Evolutionary conservation across 2,329 filamentous ascomycete species (phyloP).

Genomic region (Penicillium decumbens): DNA sequence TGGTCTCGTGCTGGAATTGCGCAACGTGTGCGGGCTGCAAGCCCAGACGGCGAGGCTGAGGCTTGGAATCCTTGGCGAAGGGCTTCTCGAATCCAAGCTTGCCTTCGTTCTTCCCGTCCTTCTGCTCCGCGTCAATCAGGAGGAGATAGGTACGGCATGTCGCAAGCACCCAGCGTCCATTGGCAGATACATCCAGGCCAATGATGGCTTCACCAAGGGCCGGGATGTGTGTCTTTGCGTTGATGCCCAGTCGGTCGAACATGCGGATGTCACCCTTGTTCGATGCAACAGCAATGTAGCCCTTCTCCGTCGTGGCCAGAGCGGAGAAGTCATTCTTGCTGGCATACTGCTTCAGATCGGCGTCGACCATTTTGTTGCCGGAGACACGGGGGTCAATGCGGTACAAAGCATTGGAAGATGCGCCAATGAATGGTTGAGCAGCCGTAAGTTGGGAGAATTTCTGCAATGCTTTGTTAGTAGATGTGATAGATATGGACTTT

Average conservation of each 20-base stretch:
- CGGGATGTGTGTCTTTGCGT: conserved; percentile 94
- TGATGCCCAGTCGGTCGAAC: conserved; percentile 93
- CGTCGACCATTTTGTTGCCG: conserved; percentile 87
- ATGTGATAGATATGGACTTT: background rate
- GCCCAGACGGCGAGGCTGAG: conserved; percentile 82
- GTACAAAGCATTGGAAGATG: conserved; percentile 88
- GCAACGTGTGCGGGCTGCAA: conserved; percentile 89
- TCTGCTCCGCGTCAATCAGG: conserved; percentile 85
- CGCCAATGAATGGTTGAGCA: conserved; percentile 90
- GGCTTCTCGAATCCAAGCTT: conserved; percentile 96
- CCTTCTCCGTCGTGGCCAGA: conserved; percentile 89
- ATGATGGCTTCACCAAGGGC: conserved; percentile 93
- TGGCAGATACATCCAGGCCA: conserved; percentile 89
- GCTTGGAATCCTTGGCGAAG: conserved; percentile 89
- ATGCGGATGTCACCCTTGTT: conserved; percentile 97
- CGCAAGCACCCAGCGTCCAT: conserved; percentile 91
- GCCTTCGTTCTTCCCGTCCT: conserved; percentile 90
- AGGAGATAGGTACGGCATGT: conserved; percentile 93
- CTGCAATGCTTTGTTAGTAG: conserved; percentile 38
- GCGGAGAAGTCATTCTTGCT: conserved; percentile 98
- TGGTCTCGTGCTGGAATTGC: conserved; percentile 95
- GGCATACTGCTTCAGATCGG: conserved; percentile 88
- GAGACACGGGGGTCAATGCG: conserved; percentile 85
- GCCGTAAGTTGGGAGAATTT: conserved; percentile 98
- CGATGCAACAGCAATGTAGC: conserved; percentile 92